Evolutionary conservation across 169 alveolate genomes (phyloP).

Genomic region (Cyclospora cayetanensis): DNA sequence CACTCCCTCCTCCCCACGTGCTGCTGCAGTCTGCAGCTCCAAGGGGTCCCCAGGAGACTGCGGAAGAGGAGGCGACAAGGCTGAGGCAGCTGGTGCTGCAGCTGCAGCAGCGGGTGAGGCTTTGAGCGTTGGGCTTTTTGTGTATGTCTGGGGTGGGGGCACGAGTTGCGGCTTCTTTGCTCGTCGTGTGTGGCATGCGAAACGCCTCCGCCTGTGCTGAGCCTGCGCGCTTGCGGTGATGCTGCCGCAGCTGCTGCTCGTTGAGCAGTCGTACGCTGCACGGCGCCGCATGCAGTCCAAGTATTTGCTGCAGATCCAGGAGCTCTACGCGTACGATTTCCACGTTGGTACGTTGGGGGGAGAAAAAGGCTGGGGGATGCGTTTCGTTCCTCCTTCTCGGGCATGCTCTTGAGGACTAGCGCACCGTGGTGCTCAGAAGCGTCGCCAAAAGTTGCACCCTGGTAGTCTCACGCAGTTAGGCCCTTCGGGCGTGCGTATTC

Average conservation of each 20-base stretch:
- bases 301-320: constrained; percentile 94
- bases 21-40: constrained; percentile 44
- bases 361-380: background rate
- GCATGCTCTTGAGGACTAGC: background rate
- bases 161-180: constrained; percentile 9
- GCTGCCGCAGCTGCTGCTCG: constrained; percentile 76
- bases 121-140: background rate
- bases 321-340: constrained; percentile 95
- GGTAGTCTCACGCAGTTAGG: background rate
- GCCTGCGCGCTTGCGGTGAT: constrained; percentile 6
- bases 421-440: background rate
- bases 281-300: constrained; percentile 94
- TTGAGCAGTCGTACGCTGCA: constrained; percentile 77
- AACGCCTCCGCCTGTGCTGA: constrained; percentile 23
- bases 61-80: background rate
- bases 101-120: constrained; percentile 18
- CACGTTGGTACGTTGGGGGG: constrained; percentile 89
- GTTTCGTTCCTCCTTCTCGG: background rate
- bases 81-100: background rate
- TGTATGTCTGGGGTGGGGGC: background rate
- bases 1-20: background rate
- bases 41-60: background rate
- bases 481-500: background rate
- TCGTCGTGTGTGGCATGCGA: constrained; percentile 37
- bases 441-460: background rate